phyloP scores from a whole-genome alignment of 345 rosid species.

The Corchorus olitorius region DNA sequence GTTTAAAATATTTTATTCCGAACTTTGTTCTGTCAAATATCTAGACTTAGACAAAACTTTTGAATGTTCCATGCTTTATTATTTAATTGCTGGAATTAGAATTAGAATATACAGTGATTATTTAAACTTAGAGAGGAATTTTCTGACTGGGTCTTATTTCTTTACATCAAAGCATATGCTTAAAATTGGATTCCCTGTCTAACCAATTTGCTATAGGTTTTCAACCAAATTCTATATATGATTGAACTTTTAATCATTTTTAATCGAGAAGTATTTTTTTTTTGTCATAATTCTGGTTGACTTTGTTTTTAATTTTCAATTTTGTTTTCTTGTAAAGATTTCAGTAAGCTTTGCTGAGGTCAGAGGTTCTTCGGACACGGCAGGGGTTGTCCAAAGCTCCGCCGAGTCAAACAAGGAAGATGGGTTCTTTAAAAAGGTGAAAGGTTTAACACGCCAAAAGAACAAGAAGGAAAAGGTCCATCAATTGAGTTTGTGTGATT shows the following conservation, averaged over 20 bases:
- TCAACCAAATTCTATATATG: no score
- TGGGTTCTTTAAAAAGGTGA: constrained; percentile 15
- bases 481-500: not conserved
- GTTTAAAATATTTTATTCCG: constrained; percentile 8
- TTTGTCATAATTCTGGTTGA: no score
- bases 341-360: constrained; percentile 38
- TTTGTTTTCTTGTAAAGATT: constrained; percentile 26
- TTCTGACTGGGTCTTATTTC: not conserved
- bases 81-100: not conserved
- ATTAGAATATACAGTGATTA: not conserved
- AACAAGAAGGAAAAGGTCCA: constrained; percentile 12
- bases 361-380: constrained; percentile 20
- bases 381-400: constrained; percentile 22
- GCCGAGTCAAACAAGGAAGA: constrained; percentile 23
- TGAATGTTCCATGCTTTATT: not conserved
- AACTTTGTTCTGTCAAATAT: not conserved
- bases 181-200: not conserved
- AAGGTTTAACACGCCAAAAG: constrained; percentile 9
- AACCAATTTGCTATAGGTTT: not conserved
- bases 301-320: not conserved
- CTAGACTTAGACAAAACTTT: not conserved
- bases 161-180: not conserved
- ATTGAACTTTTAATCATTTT: no score
- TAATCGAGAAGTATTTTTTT: no score
- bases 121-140: not conserved